These are phyloP conservation scores for Phytophthora rubi DNA, from an alignment of 352 stramenopile species.

Conservation along the genomic window DNA sequence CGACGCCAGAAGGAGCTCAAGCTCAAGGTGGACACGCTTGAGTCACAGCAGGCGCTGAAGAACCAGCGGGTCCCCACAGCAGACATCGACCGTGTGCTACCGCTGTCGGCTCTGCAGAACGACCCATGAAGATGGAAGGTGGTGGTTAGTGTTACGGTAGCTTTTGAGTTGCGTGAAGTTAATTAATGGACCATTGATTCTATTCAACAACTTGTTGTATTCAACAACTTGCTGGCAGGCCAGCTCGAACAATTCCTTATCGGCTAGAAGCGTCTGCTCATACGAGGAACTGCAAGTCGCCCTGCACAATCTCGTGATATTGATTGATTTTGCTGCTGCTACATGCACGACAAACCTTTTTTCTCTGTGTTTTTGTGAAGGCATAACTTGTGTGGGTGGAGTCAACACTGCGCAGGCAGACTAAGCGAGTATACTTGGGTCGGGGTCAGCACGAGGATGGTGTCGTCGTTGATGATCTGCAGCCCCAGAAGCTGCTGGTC, in stretches of 20 bases:
- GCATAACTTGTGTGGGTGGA: neutral
- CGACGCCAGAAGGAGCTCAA: neutral
- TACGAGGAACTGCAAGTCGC: slow-evolving; percentile 85
- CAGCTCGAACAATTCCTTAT: slow-evolving; percentile 85
- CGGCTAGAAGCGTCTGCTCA: slow-evolving; percentile 79
- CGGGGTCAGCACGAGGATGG: slow-evolving; percentile 63
- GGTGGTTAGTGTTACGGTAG: no score
- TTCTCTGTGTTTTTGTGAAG: neutral
- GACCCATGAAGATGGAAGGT: neutral
- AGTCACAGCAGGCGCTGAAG: neutral
- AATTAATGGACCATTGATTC: no score
- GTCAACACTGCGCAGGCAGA: slow-evolving; percentile 19
- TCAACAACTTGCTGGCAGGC: slow-evolving; percentile 55
- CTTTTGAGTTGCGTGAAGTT: no score
- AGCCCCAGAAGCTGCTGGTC: slow-evolving; percentile 71
- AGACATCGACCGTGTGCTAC: neutral
- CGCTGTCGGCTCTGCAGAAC: neutral
- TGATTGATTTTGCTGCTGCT: neutral
- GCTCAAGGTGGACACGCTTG: neutral
- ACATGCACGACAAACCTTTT: neutral
- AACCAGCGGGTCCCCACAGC: neutral
- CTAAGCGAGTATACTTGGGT: slow-evolving; percentile 49
- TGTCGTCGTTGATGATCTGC: slow-evolving; percentile 48
- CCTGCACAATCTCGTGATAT: slow-evolving; percentile 74
- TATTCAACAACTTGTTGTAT: no score